Conservation (phyloP, 768 basidiomycete species). For the Psilocybe tampanensis region DNA sequence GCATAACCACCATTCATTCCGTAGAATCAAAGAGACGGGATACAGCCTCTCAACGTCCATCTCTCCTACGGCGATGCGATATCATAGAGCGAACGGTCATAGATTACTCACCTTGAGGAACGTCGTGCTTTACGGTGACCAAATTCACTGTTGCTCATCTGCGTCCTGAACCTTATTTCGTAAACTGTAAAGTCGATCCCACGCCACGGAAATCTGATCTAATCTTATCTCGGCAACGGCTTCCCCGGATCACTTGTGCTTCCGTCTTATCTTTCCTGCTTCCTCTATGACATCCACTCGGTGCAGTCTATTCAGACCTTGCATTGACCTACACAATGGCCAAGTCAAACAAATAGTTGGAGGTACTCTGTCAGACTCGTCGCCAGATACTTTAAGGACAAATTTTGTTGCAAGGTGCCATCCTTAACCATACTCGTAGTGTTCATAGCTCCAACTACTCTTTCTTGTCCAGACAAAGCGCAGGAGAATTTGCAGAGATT, state of each 20-base stretch:
- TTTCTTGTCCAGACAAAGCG: conserved; percentile 58
- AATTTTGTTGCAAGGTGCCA: conserved; percentile 90
- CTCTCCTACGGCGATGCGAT: conserved; percentile 3
- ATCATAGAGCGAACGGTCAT: conserved; percentile 18
- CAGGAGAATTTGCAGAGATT: conserved; percentile 77
- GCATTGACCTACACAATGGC: conserved; percentile 95
- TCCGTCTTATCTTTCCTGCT: conserved; percentile 13
- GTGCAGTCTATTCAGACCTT: conserved; percentile 78
- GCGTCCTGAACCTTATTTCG: conserved; percentile 47
- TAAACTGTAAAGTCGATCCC: conserved; percentile 45
- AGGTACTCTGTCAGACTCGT: conserved; percentile 78
- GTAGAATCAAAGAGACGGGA: neutral
- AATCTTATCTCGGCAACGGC: conserved; percentile 29
- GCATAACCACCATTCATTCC: neutral
- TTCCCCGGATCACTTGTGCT: neutral
- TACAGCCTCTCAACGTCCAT: neutral
- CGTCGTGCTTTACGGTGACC: conserved; percentile 42
- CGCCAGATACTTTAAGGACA: conserved; percentile 66
- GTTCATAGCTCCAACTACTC: neutral
- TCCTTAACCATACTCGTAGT: neutral
- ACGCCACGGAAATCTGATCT: conserved; percentile 28
- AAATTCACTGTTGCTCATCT: conserved; percentile 30
- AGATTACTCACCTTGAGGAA: conserved; percentile 44
- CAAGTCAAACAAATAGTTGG: conserved; percentile 99
- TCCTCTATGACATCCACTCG: conserved; percentile 35